Evolutionary conservation across 345 rosid species (phyloP), one percentile per base, ranked within the genome.

Genomic region (Orychophragmus violaceus): DNA sequence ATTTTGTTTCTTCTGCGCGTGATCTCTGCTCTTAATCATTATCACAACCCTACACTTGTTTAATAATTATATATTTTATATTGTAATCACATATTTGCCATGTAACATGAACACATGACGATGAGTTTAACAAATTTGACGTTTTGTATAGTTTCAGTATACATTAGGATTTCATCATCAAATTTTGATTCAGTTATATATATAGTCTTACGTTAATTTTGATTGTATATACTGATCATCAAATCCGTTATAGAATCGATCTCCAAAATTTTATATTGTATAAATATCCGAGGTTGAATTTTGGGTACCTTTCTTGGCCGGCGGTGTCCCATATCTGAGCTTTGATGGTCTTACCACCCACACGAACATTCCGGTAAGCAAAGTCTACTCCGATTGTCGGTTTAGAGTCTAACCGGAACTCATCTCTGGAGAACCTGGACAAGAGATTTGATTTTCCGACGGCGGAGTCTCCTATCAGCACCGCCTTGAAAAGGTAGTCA

Each of bases 281-380:
- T 14, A 25, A 0, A 9, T 48, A 3, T 28, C 4, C 0, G 27
- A 29, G 25, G 59, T 42, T 62, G 28, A 61, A 42, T 29, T 14
- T 4, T 8, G 56, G 56, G 1, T 80, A 90, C 97, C 97, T 85
- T 83, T 90, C 97, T 76, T 90, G 95, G 25, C 97, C 95, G 39
- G 97, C 97, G 3, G 97, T 90, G 72, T 90, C 97, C 97, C 97
- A 90, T 58, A 90, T 82, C 64, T 90, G 97, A 69, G 95, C 87
- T 48, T 85, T 90, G 83, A 90, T 82, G 76, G 85, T 78, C 77
- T 90, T 90, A 27, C 81, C 93, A 3, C 66, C 85, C 4, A 90
- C 81, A 22, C 52, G 75, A 17, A 90, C 79, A 63, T 80, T 88
- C 67, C 93, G 74, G 74, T 84, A 88, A 56, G 95, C 95, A 51